Evolutionary conservation across 495 filamentous ascomycete species (phyloP), one percentile per base, ranked within the genome.

Genomic region (Talaromyces adpressus): DNA sequence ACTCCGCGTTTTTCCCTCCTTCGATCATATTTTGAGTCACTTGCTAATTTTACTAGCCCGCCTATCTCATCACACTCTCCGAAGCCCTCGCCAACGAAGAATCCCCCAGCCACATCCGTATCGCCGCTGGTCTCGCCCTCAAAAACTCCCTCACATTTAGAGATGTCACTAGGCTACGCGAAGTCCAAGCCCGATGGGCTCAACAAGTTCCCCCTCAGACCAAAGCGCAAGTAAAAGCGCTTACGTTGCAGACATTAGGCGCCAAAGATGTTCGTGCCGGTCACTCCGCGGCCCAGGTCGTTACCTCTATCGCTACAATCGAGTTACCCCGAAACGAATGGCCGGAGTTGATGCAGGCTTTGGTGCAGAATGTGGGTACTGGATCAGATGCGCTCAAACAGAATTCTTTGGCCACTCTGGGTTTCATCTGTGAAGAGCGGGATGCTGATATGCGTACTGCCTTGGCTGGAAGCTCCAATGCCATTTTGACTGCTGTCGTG

Each of bases 131-230:
- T 89, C 85, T 98, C 68, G 92, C 93, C 56, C 77, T 98, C 70
- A 98, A 98, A 81, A 98, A 98, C 81, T 86, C 94, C 68, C 96
- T 98, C 76, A 89, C 89, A 58, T 90, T 93, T 64, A 90, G 93
- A 78, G 95, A 98, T 75, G 87, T 86, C 70, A 79, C 87, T 67
- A 89, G 91, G 68, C 85, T 97, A 80, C 86, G 87, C 62, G 89
- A 93, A 69, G 82, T 97, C 67, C 94, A 98, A 76, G 80, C 83
- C 65, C 90, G 93, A 89, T 98, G 94, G 94, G 79, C 91, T 41
- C 82, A 87, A 64, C 87, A 90, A 75, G 88, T 93, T 45, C 87
- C 88, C 69, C 79, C 82, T 62, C 84, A 87, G 36, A 89, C 89
- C 67, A 97, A 97, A 84, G 81, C 73, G 39, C 85, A 87, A 69